Conservation (phyloP, 1,139 yeast genomes). For the Candida sanyaensis region DNA sequence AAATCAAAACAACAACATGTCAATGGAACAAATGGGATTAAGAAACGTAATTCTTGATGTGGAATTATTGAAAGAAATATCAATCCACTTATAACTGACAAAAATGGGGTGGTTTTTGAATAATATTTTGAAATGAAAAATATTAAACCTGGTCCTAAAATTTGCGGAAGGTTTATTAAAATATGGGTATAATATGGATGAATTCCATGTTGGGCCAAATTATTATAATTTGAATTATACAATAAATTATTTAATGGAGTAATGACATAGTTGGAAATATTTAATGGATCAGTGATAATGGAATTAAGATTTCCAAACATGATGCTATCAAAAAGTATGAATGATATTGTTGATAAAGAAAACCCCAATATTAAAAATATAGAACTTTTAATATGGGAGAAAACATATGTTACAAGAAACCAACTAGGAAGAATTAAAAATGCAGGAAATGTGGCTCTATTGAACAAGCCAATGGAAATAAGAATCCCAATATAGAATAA, state of each 20-base stretch:
- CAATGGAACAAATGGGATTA: constrained; percentile 76
- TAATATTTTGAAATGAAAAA: constrained; percentile 33
- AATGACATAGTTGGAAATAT: constrained; percentile 35
- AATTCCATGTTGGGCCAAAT: constrained; percentile 76
- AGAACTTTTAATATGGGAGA: constrained; percentile 25
- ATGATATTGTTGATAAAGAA: constrained; percentile 30
- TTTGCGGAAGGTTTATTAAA: constrained; percentile 71
- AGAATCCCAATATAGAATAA: constrained; percentile 21
- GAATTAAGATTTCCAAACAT: constrained; percentile 11
- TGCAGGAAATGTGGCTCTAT: constrained; percentile 80
- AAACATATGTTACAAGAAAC: constrained; percentile 39
- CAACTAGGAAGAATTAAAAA: constrained; percentile 66
- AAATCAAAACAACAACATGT: constrained; percentile 63
- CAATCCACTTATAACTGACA: constrained; percentile 67
- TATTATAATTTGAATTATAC: constrained; percentile 63
- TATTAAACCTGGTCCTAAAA: constrained; percentile 75
- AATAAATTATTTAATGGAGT: constrained; percentile 77
- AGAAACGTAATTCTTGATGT: constrained; percentile 89
- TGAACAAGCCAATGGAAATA: constrained; percentile 71
- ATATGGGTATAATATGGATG: constrained; percentile 80
- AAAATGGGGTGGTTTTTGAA: constrained; percentile 51
- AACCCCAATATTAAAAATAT: constrained; percentile 31
- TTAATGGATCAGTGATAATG: constrained; percentile 12
- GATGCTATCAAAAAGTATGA: constrained; percentile 58
- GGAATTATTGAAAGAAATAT: constrained; percentile 67